Percentiles rank a stretch among this genome's conserved stretches.
These are phyloP conservation scores for Pestalotiopsis sp. DNA, from an alignment of 2,329 filamentous ascomycete genomes.

Conservation along the genomic window DNA sequence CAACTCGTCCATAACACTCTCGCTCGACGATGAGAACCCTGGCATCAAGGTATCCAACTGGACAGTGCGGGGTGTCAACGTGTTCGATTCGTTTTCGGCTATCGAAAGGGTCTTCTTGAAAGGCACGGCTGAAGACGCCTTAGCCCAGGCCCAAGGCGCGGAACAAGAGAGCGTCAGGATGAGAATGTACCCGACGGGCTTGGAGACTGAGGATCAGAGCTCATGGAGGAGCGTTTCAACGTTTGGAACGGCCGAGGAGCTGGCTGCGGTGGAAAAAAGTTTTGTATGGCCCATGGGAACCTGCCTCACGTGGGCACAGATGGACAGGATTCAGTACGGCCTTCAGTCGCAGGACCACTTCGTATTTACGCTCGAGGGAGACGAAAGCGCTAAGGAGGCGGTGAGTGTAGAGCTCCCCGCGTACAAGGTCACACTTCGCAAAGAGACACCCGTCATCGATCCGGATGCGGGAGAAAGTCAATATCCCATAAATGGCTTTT, in stretches of 20 bases:
- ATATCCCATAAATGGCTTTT: not conserved
- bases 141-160: not conserved
- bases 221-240: conserved; percentile 1
- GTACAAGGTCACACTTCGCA: conserved; percentile 2
- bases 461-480: not conserved
- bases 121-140: not conserved
- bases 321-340: conserved; percentile 5
- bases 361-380: not conserved
- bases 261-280: not conserved
- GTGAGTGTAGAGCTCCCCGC: conserved; percentile 2
- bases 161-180: not conserved
- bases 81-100: conserved; percentile 24
- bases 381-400: not conserved
- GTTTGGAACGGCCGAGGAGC: conserved; percentile 1
- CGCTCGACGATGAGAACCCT: conserved; percentile 37
- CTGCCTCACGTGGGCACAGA: conserved; percentile 5
- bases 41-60: conserved; percentile 42
- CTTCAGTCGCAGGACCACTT: conserved; percentile 7
- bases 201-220: not conserved
- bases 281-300: conserved; percentile 10
- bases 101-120: not conserved
- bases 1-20: conserved; percentile 42
- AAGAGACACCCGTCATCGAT: not conserved
- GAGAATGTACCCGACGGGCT: conserved; percentile 7
- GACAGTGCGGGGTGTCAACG: conserved; percentile 42